phyloP scores from a whole-genome alignment of 192 early-diverging fungal genomes.

The Piromyces sp. region DNA sequence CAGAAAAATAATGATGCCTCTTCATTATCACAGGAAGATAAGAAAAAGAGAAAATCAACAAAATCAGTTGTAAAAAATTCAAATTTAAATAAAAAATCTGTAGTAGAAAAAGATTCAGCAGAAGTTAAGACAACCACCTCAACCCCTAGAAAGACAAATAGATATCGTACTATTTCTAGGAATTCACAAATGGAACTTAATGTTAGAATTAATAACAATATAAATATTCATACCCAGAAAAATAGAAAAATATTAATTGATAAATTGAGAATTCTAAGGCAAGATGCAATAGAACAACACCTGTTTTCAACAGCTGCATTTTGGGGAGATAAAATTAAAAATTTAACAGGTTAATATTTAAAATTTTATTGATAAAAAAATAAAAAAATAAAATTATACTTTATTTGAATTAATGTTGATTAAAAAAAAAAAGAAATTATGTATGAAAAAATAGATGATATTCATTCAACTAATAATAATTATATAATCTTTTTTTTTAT shows the following conservation, averaged over 20 bases:
- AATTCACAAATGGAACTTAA: not conserved
- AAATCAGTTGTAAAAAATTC: not conserved
- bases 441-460: too few relatives aligned
- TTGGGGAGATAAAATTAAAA: constrained; percentile 49
- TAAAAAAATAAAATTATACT: too few relatives aligned
- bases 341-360: constrained; percentile 22
- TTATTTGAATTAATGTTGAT: too few relatives aligned
- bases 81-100: not conserved
- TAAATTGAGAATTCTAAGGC: constrained; percentile 25
- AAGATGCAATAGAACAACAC: constrained; percentile 29
- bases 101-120: not conserved
- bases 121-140: not conserved
- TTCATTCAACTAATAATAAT: too few relatives aligned
- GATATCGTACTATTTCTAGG: not conserved
- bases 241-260: not conserved
- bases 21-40: not conserved
- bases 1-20: not conserved
- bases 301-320: constrained; percentile 34
- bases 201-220: not conserved
- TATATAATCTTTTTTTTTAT: too few relatives aligned
- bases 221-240: not conserved
- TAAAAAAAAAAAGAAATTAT: too few relatives aligned
- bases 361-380: too few relatives aligned
- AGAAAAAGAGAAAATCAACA: not conserved
- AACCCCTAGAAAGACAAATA: not conserved